Evolutionary conservation across 345 rosid species (phyloP).

Genomic region (Lumnitzera littorea): DNA sequence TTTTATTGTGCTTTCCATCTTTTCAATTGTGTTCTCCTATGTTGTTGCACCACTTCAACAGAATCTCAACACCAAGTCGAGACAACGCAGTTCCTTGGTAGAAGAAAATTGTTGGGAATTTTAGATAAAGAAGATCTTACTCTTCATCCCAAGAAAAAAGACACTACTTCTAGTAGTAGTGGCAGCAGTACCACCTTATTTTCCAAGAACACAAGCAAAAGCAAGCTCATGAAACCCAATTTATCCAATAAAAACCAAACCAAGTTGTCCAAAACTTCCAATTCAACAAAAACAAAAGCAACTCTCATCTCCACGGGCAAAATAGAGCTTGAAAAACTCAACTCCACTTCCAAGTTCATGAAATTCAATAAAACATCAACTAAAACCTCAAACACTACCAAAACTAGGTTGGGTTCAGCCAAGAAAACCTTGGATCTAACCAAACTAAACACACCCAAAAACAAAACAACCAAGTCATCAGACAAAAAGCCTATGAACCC

Average conservation of each 20-base stretch:
- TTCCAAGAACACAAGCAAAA: constrained; percentile 49
- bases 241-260: constrained; percentile 41
- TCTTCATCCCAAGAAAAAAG: constrained; percentile 35
- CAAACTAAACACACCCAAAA: constrained; percentile 32
- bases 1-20: no score
- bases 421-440: constrained; percentile 39
- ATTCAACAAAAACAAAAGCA: constrained; percentile 25
- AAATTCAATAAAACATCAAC: constrained; percentile 29
- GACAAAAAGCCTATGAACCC: constrained; percentile 12
- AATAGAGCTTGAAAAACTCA: constrained; percentile 34
- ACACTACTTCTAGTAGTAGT: constrained; percentile 13
- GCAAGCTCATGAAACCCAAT: constrained; percentile 29
- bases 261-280: constrained; percentile 34
- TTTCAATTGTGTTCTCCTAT: no score
- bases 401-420: constrained; percentile 13
- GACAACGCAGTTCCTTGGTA: constrained; percentile 2
- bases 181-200: constrained; percentile 8
- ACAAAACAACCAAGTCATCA: constrained; percentile 19
- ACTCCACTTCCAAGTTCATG: constrained; percentile 26
- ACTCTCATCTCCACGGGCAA: constrained; percentile 9
- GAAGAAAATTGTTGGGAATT: constrained; percentile 77
- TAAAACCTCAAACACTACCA: constrained; percentile 39
- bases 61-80: no score
- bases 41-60: no score
- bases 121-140: constrained; percentile 24